phyloP scores from a whole-genome alignment of 257 asterid species.

The Nicotiana undulata region DNA sequence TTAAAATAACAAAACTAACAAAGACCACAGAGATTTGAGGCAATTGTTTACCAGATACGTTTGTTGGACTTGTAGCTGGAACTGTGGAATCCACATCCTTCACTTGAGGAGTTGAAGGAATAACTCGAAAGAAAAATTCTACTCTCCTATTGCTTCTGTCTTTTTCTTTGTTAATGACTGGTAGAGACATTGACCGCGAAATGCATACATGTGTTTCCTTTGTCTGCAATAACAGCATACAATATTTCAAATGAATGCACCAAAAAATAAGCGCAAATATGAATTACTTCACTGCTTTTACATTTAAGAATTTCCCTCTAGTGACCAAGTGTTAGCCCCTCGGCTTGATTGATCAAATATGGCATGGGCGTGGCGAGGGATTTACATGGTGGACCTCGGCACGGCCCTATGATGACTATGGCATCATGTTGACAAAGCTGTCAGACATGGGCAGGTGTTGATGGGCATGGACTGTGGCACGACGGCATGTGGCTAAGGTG shows the following conservation, averaged over 20 bases:
- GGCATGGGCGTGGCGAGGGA: no score
- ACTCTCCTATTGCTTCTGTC: conserved; percentile 36
- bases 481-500: no score
- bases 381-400: no score
- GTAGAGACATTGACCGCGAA: conserved; percentile 66
- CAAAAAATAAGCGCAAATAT: not conserved
- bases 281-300: not conserved
- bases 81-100: conserved; percentile 37
- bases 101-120: conserved; percentile 60
- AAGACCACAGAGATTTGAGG: not conserved
- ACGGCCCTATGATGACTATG: no score
- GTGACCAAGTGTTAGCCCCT: no score
- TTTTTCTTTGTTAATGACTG: conserved; percentile 43
- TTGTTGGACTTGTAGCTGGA: conserved; percentile 16
- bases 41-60: conserved; percentile 38
- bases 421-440: no score
- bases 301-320: not conserved
- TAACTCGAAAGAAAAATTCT: conserved; percentile 73
- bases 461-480: no score
- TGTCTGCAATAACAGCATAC: conserved; percentile 28
- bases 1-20: not conserved
- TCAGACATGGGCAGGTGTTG: no score
- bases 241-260: not conserved
- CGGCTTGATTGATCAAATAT: no score
- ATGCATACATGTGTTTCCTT: conserved; percentile 40